Evolutionary conservation across 768 basidiomycete genomes (phyloP).

Genomic region (Boletus vinaceobasis): DNA sequence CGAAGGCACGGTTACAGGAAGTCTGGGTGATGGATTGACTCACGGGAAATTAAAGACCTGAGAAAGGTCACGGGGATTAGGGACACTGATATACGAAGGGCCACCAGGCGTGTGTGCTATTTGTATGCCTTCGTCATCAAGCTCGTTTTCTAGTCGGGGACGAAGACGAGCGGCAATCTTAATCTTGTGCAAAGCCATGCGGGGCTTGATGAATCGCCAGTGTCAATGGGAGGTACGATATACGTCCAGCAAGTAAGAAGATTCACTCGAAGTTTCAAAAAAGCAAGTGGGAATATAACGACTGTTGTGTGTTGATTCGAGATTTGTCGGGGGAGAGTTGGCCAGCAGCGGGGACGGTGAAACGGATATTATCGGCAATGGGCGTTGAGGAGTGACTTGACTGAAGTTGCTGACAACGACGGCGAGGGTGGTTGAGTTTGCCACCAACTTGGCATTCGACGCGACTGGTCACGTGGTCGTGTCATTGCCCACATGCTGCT

Average conservation of each 20-base stretch:
- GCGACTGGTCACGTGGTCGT: conserved; percentile 24
- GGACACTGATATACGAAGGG: conserved; percentile 55
- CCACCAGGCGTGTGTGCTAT: conserved; percentile 44
- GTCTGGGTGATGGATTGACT: conserved; percentile 18
- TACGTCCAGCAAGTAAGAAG: not conserved
- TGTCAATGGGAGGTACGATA: not conserved
- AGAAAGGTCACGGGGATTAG: conserved; percentile 64
- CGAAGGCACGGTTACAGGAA: not conserved
- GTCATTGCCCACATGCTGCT: conserved; percentile 13
- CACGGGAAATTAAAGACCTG: conserved; percentile 81
- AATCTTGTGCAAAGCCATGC: conserved; percentile 46
- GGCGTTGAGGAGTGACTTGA: not conserved
- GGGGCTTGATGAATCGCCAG: not conserved
- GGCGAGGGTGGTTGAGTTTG: conserved; percentile 12
- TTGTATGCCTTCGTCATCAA: conserved; percentile 58
- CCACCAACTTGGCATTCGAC: conserved; percentile 16
- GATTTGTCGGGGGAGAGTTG: not conserved
- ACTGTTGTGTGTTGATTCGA: not conserved
- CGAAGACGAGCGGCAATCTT: conserved; percentile 71
- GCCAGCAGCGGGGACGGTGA: not conserved
- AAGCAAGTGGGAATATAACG: not conserved
- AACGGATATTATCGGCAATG: no score
- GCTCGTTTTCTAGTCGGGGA: conserved; percentile 58
- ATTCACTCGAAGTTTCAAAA: not conserved
- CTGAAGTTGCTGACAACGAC: not conserved